Percentiles rank a stretch among this genome's conserved stretches.
Conservation (phyloP, 768 basidiomycete species). For the Zangia roseola region DNA sequence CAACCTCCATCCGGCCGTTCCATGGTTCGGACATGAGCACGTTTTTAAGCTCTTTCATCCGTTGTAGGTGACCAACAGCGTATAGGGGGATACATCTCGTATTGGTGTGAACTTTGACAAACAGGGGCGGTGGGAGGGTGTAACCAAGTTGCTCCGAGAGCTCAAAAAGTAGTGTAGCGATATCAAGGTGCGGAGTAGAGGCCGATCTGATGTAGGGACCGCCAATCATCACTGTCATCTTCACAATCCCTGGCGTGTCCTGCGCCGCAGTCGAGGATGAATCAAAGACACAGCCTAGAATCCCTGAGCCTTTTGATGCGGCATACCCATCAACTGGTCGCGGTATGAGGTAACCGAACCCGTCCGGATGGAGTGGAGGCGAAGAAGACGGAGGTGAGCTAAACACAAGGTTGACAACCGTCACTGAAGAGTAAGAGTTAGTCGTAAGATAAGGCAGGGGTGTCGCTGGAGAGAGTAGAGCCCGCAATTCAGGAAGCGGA, state of each 20-base stretch:
- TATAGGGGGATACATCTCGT: slow-evolving; percentile 77
- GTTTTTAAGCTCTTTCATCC: slow-evolving; percentile 59
- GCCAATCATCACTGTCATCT: slow-evolving; percentile 89
- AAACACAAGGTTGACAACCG: slow-evolving; percentile 90
- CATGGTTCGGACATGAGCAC: slow-evolving; percentile 43
- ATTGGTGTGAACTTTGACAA: slow-evolving; percentile 54
- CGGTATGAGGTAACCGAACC: slow-evolving; percentile 94
- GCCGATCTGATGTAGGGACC: slow-evolving; percentile 54
- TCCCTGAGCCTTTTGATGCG: slow-evolving; percentile 38
- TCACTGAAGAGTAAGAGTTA: slow-evolving; percentile 79
- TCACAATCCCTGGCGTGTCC: slow-evolving; percentile 53
- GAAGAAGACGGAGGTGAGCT: slow-evolving; percentile 38
- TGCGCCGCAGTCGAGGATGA: slow-evolving; percentile 70
- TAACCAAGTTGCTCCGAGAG: slow-evolving; percentile 47
- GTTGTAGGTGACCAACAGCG: slow-evolving; percentile 64
- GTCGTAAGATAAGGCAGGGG: slow-evolving; percentile 61
- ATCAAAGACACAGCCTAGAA: slow-evolving; percentile 90
- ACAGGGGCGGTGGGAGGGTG: slow-evolving; percentile 54
- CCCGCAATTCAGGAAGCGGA: slow-evolving; percentile 54
- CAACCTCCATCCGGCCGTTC: slow-evolving; percentile 53
- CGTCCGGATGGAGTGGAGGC: slow-evolving; percentile 65
- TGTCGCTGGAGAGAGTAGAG: slow-evolving; percentile 39
- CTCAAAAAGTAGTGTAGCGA: slow-evolving; percentile 24
- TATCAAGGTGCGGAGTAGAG: slow-evolving; percentile 23
- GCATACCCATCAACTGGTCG: slow-evolving; percentile 61